Conservation (phyloP, 169 alveolate species). For the Cryptosporidium muris region DNA sequence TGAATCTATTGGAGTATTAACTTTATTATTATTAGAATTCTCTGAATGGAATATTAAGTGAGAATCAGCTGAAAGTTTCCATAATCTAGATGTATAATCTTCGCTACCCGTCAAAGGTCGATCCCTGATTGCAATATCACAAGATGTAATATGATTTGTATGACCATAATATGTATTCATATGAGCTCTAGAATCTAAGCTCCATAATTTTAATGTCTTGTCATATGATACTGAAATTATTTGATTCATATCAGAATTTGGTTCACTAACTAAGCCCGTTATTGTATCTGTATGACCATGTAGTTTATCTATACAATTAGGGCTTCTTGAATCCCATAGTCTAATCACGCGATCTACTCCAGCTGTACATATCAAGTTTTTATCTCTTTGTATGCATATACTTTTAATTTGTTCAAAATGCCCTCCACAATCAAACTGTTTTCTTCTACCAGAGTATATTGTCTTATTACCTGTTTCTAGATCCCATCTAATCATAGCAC, state of each 20-base stretch:
- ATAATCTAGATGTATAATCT: constrained; percentile 72
- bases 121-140: constrained; percentile 68
- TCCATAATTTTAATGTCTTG: constrained; percentile 75
- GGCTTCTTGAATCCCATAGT: constrained; percentile 75
- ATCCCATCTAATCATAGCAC: constrained; percentile 77
- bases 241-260: constrained; percentile 60
- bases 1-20: constrained; percentile 57
- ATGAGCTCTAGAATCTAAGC: constrained; percentile 62
- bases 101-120: constrained; percentile 75
- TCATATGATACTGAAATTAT: constrained; percentile 72
- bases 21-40: background rate
- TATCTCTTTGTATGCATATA: constrained; percentile 58
- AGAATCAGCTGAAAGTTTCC: constrained; percentile 73
- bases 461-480: constrained; percentile 67
- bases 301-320: constrained; percentile 44
- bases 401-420: constrained; percentile 70
- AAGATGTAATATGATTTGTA: constrained; percentile 61
- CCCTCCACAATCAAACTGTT: constrained; percentile 66
- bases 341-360: constrained; percentile 75
- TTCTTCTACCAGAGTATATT: constrained; percentile 61
- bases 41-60: constrained; percentile 52
- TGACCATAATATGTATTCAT: constrained; percentile 74
- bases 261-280: constrained; percentile 72
- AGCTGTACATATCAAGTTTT: constrained; percentile 72
- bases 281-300: constrained; percentile 75